Evolutionary conservation across 768 basidiomycete genomes (phyloP).

Genomic region (Leccinum sublutescens): DNA sequence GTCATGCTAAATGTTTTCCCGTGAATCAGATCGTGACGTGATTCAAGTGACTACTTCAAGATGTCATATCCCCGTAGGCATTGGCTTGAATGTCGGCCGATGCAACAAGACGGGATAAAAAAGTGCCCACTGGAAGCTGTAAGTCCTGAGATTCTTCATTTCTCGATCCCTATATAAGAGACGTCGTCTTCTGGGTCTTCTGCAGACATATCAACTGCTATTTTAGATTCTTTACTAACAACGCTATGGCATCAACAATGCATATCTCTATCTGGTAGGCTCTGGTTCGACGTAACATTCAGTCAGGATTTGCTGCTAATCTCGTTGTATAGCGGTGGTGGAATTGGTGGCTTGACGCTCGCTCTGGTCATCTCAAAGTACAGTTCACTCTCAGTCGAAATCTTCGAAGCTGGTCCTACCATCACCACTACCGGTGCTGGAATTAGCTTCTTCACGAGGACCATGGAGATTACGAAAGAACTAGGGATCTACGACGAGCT

Average conservation of each 20-base stretch:
- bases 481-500: constrained; percentile 40
- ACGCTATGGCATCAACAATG: constrained; percentile 9
- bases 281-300: neutral
- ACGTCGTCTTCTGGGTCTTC: neutral
- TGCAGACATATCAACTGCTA: neutral
- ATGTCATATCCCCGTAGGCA: neutral
- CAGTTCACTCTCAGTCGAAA: constrained; percentile 31
- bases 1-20: neutral
- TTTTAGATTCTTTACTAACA: neutral
- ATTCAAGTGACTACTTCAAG: neutral
- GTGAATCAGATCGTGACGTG: neutral
- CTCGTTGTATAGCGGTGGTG: constrained; percentile 35
- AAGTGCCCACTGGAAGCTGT: neutral
- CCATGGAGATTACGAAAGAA: constrained; percentile 39
- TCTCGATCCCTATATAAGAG: neutral
- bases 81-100: neutral
- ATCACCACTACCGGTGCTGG: constrained; percentile 48
- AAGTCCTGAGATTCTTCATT: neutral
- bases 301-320: neutral
- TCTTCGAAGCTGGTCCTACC: constrained; percentile 41
- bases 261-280: constrained; percentile 20
- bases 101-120: too few species aligned
- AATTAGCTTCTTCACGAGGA: constrained; percentile 46
- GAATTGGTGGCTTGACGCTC: constrained; percentile 37
- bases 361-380: constrained; percentile 31